Conservation (phyloP, 305 asterid genomes). For the Nicotiana rustica region DNA sequence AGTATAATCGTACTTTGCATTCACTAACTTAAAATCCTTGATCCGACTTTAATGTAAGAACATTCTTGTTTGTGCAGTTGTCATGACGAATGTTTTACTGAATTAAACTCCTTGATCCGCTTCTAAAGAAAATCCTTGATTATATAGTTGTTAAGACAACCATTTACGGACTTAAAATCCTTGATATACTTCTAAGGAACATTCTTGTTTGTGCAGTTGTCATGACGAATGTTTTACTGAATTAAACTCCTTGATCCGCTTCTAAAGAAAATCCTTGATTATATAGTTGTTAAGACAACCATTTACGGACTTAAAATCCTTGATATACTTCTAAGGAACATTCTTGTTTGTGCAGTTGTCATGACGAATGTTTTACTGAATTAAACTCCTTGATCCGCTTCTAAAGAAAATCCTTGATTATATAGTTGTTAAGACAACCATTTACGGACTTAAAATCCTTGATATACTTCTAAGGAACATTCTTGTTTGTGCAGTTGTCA, state of each 20-base stretch:
- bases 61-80: slow-evolving; percentile 44
- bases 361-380: slow-evolving; percentile 37
- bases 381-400: too few species aligned
- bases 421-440: neutral
- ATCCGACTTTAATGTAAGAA: neutral
- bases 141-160: neutral
- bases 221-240: slow-evolving; percentile 37
- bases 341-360: slow-evolving; percentile 47
- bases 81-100: slow-evolving; percentile 41
- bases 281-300: neutral
- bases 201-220: slow-evolving; percentile 46
- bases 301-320: neutral
- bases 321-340: neutral
- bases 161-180: neutral
- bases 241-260: too few species aligned
- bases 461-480: neutral
- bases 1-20: neutral
- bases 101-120: neutral
- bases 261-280: too few species aligned
- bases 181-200: neutral
- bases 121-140: neutral
- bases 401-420: too few species aligned
- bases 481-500: slow-evolving; percentile 48
- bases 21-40: neutral
- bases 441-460: neutral